phyloP scores from a whole-genome alignment of 176 grass and related monocot species.

The Elymus sibiricus region DNA sequence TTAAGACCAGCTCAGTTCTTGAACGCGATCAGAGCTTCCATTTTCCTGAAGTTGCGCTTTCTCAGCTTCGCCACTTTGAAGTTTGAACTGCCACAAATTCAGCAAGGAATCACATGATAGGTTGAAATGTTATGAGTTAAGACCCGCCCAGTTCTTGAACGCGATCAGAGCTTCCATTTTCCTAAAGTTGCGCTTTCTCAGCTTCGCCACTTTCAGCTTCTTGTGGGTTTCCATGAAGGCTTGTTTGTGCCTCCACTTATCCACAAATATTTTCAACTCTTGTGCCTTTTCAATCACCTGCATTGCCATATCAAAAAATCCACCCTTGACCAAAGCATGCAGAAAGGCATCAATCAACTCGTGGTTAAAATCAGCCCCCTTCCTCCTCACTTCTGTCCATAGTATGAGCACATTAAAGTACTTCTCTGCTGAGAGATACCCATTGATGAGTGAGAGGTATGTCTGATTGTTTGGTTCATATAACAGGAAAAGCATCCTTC shows the following conservation, averaged over 20 bases:
- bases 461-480: constrained; percentile 95
- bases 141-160: constrained; percentile 86
- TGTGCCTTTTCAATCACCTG: constrained; percentile 91
- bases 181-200: constrained; percentile 81
- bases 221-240: constrained; percentile 99
- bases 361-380: constrained; percentile 66
- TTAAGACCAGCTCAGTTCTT: constrained; percentile 95
- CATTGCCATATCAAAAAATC: constrained; percentile 96
- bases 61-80: constrained; percentile 84
- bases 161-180: constrained; percentile 94
- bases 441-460: constrained; percentile 90
- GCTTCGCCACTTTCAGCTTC: constrained; percentile 82
- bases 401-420: constrained; percentile 89
- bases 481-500: constrained; percentile 87
- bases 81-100: constrained; percentile 41
- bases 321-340: constrained; percentile 88
- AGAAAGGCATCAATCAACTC: constrained; percentile 89
- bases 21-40: constrained; percentile 85
- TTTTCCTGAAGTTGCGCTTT: constrained; percentile 79
- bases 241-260: constrained; percentile 99
- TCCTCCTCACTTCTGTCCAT: constrained; percentile 92
- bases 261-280: constrained; percentile 92
- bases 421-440: constrained; percentile 77
- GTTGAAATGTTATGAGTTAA: background rate
- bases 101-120: background rate